Conservation (phyloP, 352 stramenopile genomes). For the Phytophthora pseudosyringae region DNA sequence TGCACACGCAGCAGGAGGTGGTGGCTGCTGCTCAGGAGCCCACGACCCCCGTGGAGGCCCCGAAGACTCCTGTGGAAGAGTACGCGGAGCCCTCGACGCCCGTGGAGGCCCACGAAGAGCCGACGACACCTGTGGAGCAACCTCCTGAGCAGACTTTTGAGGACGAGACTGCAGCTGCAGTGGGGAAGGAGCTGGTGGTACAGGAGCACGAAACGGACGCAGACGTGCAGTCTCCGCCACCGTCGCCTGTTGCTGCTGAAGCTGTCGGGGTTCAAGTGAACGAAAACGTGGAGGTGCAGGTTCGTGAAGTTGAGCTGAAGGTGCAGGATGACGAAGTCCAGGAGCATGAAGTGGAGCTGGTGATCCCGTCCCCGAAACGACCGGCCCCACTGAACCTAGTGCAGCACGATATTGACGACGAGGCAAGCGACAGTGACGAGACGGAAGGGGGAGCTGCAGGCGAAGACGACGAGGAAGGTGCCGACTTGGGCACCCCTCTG, state of each 20-base stretch:
- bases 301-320: constrained; percentile 14
- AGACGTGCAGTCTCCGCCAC: background rate
- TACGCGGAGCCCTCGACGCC: constrained; percentile 9
- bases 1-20: constrained; percentile 2
- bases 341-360: constrained; percentile 29
- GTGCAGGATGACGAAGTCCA: constrained; percentile 18
- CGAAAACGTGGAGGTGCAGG: constrained; percentile 11
- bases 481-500: constrained; percentile 67
- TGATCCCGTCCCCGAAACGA: constrained; percentile 35
- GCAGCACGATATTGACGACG: constrained; percentile 44
- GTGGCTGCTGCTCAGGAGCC: background rate
- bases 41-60: constrained; percentile 5
- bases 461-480: constrained; percentile 40
- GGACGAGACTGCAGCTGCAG: constrained; percentile 9
- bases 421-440: constrained; percentile 42
- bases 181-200: constrained; percentile 9
- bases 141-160: constrained; percentile 21
- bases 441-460: constrained; percentile 20
- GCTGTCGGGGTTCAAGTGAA: background rate
- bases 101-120: constrained; percentile 7
- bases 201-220: constrained; percentile 4
- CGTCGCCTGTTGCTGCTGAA: background rate
- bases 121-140: constrained; percentile 22
- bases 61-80: constrained; percentile 10
- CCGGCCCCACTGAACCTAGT: constrained; percentile 32